Percentiles rank a stretch among this genome's conserved stretches.
Conservation (phyloP, 164 flowering plant species). For the Vitis riparia region DNA sequence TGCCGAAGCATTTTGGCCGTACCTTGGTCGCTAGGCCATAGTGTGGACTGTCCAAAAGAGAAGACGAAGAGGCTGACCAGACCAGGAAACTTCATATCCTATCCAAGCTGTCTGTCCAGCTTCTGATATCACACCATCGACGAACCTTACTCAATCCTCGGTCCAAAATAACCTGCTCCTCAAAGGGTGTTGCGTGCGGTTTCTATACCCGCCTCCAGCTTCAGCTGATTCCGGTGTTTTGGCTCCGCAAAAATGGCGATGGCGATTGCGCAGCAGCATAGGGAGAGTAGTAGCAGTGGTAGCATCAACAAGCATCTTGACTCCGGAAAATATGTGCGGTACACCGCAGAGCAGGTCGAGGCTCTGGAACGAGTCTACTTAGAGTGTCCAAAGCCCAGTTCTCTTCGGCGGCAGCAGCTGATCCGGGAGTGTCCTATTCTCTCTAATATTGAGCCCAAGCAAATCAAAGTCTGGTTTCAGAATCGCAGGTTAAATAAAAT, state of each 20-base stretch:
- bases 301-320: slow-evolving; percentile 52
- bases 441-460: slow-evolving; percentile 72
- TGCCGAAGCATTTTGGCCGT: slow-evolving; percentile 18
- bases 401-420: slow-evolving; percentile 69
- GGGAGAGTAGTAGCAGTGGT: slow-evolving; percentile 62
- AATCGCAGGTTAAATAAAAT: slow-evolving; percentile 54
- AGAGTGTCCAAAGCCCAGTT: slow-evolving; percentile 82
- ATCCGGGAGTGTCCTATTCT: slow-evolving; percentile 73
- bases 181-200: no score
- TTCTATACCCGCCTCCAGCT: no score
- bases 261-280: slow-evolving; percentile 62
- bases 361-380: slow-evolving; percentile 71
- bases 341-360: slow-evolving; percentile 76
- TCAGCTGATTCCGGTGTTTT: slow-evolving; percentile 6
- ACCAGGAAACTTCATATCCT: slow-evolving; percentile 10
- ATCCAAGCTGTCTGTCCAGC: slow-evolving; percentile 11
- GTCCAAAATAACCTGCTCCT: no score
- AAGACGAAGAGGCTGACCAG: neutral
- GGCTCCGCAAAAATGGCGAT: slow-evolving; percentile 56
- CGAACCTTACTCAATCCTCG: neutral
- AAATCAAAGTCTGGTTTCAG: slow-evolving; percentile 91
- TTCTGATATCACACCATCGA: neutral
- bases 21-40: slow-evolving; percentile 5
- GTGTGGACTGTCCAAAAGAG: no score
- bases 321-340: slow-evolving; percentile 70